A percentile compares a stretch with the other conserved stretches of the same genome.
These are phyloP conservation scores for Fusarium musae DNA, from an alignment of 2,329 filamentous ascomycete genomes.

Conservation along the genomic window DNA sequence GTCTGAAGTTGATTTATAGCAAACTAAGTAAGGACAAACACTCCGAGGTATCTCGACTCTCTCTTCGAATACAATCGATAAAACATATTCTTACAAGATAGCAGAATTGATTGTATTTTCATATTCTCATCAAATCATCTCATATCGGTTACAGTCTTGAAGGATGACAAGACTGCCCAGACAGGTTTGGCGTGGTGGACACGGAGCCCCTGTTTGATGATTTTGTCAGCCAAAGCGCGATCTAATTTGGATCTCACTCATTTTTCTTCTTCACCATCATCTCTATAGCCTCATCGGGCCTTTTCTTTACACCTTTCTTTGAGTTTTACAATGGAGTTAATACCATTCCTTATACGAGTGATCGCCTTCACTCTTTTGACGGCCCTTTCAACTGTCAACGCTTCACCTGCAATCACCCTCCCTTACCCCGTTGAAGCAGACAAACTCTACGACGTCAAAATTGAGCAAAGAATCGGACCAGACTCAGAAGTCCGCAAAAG, in stretches of 20 bases:
- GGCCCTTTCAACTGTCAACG: constrained; percentile 4
- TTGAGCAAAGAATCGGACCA: constrained; percentile 18
- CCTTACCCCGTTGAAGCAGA: constrained; percentile 38
- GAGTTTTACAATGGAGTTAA: constrained; percentile 19
- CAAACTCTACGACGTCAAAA: constrained; percentile 23
- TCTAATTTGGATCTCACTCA: constrained; percentile 8
- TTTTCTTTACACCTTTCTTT: not conserved
- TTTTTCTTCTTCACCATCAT: not conserved
- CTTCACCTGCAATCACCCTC: constrained; percentile 25
- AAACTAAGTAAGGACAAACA: not conserved
- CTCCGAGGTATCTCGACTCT: too few relatives aligned
- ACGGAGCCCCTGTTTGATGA: constrained; percentile 16
- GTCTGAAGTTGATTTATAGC: not conserved
- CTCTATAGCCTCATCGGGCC: not conserved
- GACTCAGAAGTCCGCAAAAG: constrained; percentile 23
- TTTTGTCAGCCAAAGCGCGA: constrained; percentile 14
- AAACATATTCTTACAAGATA: not conserved
- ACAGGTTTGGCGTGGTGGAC: constrained; percentile 16
- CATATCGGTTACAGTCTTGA: not conserved
- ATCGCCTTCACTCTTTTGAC: constrained; percentile 31
- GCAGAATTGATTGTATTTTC: not conserved
- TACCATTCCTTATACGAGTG: constrained; percentile 12
- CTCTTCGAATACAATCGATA: not conserved
- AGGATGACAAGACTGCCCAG: not conserved
- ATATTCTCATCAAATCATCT: not conserved